Evolutionary conservation across 1,284 basidiomycete genomes (phyloP), one percentile per base, ranked within the genome.

Genomic region (Puccinia polysora): DNA sequence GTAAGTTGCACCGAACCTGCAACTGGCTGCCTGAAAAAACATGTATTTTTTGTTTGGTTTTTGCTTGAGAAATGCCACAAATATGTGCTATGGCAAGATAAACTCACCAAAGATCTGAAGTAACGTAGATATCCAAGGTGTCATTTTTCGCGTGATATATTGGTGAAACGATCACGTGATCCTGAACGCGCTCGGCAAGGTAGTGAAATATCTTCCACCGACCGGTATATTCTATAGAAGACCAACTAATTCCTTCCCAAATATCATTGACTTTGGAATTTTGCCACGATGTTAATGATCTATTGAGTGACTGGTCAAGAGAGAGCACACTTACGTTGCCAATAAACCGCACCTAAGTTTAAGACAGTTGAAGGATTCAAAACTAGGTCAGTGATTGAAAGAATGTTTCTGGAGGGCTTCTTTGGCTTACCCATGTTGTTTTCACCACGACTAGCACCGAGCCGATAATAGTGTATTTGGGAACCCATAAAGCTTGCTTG

Each of bases 211-310:
- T 83, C 78, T 87, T 87, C 86, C 85, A 87, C 36, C 85, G 77
- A 1, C 85, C 85, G 1, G 83, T 85, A 75, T 85, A 85, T 76
- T 87, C 86, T 76, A 87, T 82, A 43, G 82, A 81, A 6, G 84
- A 82, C 86, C 86, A 87, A 75, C 83, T 84, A 34, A 83, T 82
- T 30, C 84, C 86, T 76, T 87, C 85, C 86, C 86, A 87, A 64
- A 87, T 84, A 77, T 87, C 86, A 76, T 87, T 87, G 67, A 87
- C 80, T 78, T 14, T 36, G 14, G 15, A 20, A 20, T 56, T 34
- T 23, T 10, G 58, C 6, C 5, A 34, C 23, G 32, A 32, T 34
- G 25, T 25, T 18, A 28, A 28, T 30, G 52, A 30, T 32, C 12
- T 4, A 12, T 8, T 50, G 45, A 3, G 38, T 18, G 55, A 38